Conservation (phyloP, 2,329 filamentous ascomycete species). For the Fusarium sp. region DNA sequence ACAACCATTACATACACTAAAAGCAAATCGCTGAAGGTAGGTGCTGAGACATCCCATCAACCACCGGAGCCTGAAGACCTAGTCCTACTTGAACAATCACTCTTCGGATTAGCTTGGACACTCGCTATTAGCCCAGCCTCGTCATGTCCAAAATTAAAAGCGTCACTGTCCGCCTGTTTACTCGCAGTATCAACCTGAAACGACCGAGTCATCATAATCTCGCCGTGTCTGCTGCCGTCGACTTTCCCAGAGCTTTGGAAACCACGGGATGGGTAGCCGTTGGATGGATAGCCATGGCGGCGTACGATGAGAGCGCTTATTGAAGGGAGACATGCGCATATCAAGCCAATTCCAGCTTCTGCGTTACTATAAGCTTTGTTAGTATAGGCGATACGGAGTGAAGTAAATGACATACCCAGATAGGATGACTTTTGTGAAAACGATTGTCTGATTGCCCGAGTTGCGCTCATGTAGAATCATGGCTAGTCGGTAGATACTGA, state of each 20-base stretch:
- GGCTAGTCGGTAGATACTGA: constrained; percentile 36
- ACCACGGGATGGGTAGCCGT: constrained; percentile 39
- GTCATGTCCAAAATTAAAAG: constrained; percentile 40
- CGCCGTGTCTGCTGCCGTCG: constrained; percentile 33
- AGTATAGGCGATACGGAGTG: rapidly evolving
- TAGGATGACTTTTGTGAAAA: constrained; percentile 38
- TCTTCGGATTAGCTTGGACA: constrained; percentile 33
- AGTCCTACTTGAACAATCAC: constrained; percentile 19
- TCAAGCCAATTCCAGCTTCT: constrained; percentile 36
- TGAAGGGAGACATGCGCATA: constrained; percentile 38
- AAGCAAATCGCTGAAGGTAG: not conserved
- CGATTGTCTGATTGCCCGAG: constrained; percentile 31
- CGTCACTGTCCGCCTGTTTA: constrained; percentile 20
- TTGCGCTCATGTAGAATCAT: constrained; percentile 34
- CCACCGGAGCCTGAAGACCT: constrained; percentile 17
- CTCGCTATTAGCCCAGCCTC: constrained; percentile 41
- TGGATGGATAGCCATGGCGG: constrained; percentile 43
- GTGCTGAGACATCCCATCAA: not conserved
- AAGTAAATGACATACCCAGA: constrained; percentile 19
- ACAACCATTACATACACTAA: not conserved
- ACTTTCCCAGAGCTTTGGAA: constrained; percentile 34
- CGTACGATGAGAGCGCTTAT: constrained; percentile 39
- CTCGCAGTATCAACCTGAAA: constrained; percentile 46
- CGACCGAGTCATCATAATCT: constrained; percentile 51
- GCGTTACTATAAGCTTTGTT: constrained; percentile 20